Percentiles rank a stretch among this genome's conserved stretches.
These are phyloP conservation scores for Claviceps monticola DNA, from an alignment of 2,329 filamentous ascomycete genomes.

Conservation along the genomic window DNA sequence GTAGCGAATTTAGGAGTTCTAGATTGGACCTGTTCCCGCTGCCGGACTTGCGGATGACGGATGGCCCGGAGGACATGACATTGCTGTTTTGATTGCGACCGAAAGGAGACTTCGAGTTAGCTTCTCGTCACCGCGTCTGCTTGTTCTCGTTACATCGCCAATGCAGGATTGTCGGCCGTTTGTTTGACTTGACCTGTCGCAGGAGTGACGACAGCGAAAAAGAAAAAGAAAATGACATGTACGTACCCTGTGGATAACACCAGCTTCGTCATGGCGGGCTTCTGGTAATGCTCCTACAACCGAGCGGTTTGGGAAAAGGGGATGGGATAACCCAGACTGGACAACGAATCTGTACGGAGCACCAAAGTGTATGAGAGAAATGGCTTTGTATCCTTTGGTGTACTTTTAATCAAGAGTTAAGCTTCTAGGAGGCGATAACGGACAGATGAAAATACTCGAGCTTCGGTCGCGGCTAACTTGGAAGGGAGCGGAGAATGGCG, in stretches of 20 bases:
- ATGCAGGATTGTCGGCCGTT: not conserved
- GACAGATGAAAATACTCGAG: not conserved
- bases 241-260: slow-evolving; percentile 76
- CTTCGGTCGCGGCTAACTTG: not conserved
- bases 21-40: slow-evolving; percentile 70
- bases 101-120: not conserved
- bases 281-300: not conserved
- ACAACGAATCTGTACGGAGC: not conserved
- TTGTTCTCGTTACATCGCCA: not conserved
- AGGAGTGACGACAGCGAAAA: not conserved
- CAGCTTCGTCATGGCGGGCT: slow-evolving; percentile 53
- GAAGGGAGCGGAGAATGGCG: not conserved
- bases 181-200: not conserved
- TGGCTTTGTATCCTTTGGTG: not conserved
- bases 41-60: slow-evolving; percentile 67
- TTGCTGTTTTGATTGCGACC: slow-evolving; percentile 35
- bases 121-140: too few species aligned
- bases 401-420: not conserved
- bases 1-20: slow-evolving; percentile 79
- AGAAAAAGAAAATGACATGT: not conserved
- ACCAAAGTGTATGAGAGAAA: not conserved
- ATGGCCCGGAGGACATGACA: slow-evolving; percentile 71
- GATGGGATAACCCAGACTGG: not conserved
- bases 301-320: not conserved
- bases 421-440: not conserved